Percentiles rank a stretch among this genome's conserved stretches.
phyloP scores from a whole-genome alignment of 495 filamentous ascomycete genomes.

The Tuber borchii region DNA sequence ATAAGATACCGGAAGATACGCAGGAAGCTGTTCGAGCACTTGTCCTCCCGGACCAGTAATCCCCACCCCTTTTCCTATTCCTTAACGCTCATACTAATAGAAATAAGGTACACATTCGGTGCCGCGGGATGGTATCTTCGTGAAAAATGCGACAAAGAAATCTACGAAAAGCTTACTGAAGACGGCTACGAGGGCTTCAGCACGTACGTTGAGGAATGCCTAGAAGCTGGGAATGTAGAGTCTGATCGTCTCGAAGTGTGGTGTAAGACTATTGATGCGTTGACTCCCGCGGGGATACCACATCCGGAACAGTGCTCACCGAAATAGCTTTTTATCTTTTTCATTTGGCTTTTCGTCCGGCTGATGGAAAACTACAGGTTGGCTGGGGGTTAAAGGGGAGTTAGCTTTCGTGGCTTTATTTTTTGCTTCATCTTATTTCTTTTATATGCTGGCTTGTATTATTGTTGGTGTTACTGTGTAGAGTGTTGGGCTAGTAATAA shows the following conservation, averaged over 20 bases:
- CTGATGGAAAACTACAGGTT: not conserved
- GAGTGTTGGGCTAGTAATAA: not conserved
- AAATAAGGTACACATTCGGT: slow-evolving; percentile 17
- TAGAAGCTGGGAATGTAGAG: not conserved
- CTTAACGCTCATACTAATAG: not conserved
- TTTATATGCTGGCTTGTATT: not conserved
- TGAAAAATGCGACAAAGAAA: not conserved
- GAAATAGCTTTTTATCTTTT: not conserved
- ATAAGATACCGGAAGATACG: not conserved
- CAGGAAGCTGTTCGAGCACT: slow-evolving; percentile 8
- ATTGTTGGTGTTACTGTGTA: not conserved
- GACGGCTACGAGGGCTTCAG: slow-evolving; percentile 9
- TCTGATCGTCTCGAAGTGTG: not conserved
- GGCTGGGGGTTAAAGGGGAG: not conserved
- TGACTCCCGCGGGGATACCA: not conserved
- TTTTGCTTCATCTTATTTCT: not conserved
- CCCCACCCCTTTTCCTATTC: too few species aligned
- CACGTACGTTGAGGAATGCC: slow-evolving; percentile 16
- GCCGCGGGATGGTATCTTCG: slow-evolving; percentile 22
- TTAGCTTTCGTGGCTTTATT: not conserved
- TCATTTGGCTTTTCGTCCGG: not conserved
- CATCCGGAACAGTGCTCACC: slow-evolving; percentile 5
- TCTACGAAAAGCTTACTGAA: not conserved
- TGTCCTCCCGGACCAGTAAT: slow-evolving; percentile 19
- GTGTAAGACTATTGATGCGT: slow-evolving; percentile 12